Conservation (phyloP, 495 filamentous ascomycete species). For the Aspergillus carlsbadensis region DNA sequence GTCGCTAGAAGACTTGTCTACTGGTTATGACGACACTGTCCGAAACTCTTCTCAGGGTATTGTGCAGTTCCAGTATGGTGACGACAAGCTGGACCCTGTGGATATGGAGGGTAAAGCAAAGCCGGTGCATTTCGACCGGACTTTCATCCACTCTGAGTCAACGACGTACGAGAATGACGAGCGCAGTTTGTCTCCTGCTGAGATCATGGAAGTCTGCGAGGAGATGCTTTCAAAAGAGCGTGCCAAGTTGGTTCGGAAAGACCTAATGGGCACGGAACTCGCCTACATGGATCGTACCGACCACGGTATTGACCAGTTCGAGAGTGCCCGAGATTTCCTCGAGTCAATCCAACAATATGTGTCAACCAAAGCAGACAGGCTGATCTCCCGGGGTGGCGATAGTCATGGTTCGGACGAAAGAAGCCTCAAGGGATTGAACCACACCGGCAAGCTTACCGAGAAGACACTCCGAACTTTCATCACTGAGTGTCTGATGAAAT, state of each 20-base stretch:
- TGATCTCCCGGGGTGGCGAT: conserved; percentile 46
- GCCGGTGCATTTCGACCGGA: conserved; percentile 90
- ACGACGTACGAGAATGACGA: conserved; percentile 79
- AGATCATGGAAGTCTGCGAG: conserved; percentile 66
- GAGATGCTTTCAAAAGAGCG: conserved; percentile 64
- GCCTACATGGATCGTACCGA: conserved; percentile 64
- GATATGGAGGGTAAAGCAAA: conserved; percentile 96
- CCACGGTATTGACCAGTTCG: conserved; percentile 74
- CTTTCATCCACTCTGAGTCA: conserved; percentile 79
- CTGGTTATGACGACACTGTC: conserved; percentile 90
- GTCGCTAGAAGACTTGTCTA: conserved; percentile 89
- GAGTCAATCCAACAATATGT: conserved; percentile 73
- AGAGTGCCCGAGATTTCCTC: conserved; percentile 81
- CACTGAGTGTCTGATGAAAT: conserved; percentile 79
- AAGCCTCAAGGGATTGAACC: conserved; percentile 53
- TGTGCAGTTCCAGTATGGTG: conserved; percentile 96
- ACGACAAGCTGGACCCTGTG: conserved; percentile 90
- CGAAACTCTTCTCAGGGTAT: conserved; percentile 80
- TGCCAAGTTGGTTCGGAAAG: conserved; percentile 60
- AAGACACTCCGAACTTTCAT: conserved; percentile 74
- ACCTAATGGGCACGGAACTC: conserved; percentile 49
- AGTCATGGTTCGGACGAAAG: conserved; percentile 39
- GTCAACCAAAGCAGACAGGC: conserved; percentile 49
- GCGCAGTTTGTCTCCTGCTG: conserved; percentile 64
- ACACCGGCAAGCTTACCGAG: conserved; percentile 77